A percentile compares a stretch with the other conserved stretches of the same genome.
Conservation (phyloP, 805 yeast species). For the Monosporozyma siamensis region DNA sequence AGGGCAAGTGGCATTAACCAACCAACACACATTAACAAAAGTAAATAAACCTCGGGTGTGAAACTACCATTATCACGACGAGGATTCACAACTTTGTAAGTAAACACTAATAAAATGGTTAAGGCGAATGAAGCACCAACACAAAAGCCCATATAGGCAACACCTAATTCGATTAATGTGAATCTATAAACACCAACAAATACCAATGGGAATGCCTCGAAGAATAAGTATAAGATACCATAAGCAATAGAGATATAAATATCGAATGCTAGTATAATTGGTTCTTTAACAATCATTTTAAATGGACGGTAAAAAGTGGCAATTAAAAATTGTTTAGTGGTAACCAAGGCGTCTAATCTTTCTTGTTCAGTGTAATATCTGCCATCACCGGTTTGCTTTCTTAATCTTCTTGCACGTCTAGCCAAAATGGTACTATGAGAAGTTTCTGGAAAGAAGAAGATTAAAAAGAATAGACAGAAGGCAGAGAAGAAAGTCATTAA, state of each 20-base stretch:
- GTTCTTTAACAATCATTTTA: constrained; percentile 41
- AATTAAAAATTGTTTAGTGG: constrained; percentile 13
- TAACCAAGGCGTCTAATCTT: constrained; percentile 22
- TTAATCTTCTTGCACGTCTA: constrained; percentile 37
- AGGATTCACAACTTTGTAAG: constrained; percentile 23
- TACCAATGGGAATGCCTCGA: constrained; percentile 53
- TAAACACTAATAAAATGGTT: constrained; percentile 17
- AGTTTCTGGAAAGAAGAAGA: constrained; percentile 42
- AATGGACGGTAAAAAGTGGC: constrained; percentile 42
- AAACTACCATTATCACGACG: constrained; percentile 22
- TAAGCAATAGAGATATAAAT: constrained; percentile 43
- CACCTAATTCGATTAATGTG: constrained; percentile 38
- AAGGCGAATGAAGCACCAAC: constrained; percentile 37
- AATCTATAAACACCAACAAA: constrained; percentile 38
- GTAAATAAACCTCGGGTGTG: constrained; percentile 35
- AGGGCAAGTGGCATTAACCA: constrained; percentile 36
- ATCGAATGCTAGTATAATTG: constrained; percentile 44
- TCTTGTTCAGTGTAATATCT: constrained; percentile 36
- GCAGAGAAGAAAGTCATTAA: constrained; percentile 29
- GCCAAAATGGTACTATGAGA: constrained; percentile 37
- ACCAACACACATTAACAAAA: constrained; percentile 34
- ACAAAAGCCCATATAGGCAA: constrained; percentile 37
- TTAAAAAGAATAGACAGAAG: constrained; percentile 28
- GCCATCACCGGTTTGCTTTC: constrained; percentile 40
- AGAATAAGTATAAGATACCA: constrained; percentile 44